phyloP scores from a whole-genome alignment of 2,329 filamentous ascomycete genomes.

The Diaporthe australafricana region DNA sequence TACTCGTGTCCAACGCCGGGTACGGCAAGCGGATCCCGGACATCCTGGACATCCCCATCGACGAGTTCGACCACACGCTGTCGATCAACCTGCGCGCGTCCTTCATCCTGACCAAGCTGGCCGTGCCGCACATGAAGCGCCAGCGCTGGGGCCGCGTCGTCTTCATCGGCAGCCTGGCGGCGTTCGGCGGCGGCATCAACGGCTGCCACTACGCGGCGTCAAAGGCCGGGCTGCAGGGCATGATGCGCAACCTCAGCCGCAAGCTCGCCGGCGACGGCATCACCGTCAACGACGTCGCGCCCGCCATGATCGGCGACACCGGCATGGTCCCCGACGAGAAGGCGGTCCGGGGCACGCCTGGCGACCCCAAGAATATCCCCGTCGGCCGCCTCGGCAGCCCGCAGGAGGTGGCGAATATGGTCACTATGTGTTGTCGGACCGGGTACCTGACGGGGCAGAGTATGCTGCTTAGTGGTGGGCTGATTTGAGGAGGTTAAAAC shows the following conservation, averaged over 20 bases:
- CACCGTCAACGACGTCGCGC: conserved; percentile 76
- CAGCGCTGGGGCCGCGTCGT: conserved; percentile 73
- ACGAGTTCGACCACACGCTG: conserved; percentile 73
- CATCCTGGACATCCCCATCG: conserved; percentile 69
- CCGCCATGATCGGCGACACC: conserved; percentile 75
- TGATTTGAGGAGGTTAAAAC: conserved; percentile 52
- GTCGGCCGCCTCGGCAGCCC: conserved; percentile 68
- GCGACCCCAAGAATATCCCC: conserved; percentile 70
- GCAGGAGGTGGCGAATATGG: conserved; percentile 70
- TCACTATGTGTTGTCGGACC: conserved; percentile 70
- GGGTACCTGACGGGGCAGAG: conserved; percentile 71
- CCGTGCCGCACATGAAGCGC: conserved; percentile 69
- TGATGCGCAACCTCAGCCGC: conserved; percentile 73
- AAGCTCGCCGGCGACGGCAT: conserved; percentile 71
- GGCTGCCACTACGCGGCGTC: conserved; percentile 71
- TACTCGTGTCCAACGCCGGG: conserved; percentile 75
- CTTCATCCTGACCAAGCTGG: conserved; percentile 71
- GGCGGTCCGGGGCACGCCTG: conserved; percentile 61
- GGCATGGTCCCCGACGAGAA: conserved; percentile 71
- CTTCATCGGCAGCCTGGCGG: conserved; percentile 73
- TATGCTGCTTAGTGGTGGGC: conserved; percentile 62
- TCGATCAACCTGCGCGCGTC: conserved; percentile 71
- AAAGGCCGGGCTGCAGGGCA: conserved; percentile 71
- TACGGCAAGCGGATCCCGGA: conserved; percentile 70
- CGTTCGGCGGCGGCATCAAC: conserved; percentile 72